These are phyloP conservation scores for Citrus medica DNA, from an alignment of 345 rosid genomes.

Conservation along the genomic window DNA sequence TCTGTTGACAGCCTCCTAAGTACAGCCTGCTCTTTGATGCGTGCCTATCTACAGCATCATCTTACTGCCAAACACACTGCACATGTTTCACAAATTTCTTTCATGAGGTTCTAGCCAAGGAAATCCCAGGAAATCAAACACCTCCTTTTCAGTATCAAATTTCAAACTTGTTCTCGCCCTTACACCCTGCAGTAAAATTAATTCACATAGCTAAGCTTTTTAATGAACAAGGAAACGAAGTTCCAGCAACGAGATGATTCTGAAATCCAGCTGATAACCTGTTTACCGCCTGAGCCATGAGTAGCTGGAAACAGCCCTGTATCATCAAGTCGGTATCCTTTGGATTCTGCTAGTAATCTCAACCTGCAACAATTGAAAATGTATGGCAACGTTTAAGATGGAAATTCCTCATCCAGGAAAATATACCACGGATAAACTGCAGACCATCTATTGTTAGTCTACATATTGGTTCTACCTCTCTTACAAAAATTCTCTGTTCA, in stretches of 20 bases:
- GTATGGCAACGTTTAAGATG: background rate
- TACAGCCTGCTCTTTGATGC: constrained; percentile 3
- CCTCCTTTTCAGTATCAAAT: constrained; percentile 64
- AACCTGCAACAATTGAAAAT: constrained; percentile 44
- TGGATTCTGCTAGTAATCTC: constrained; percentile 86
- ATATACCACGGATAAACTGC: background rate
- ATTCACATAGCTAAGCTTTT: background rate
- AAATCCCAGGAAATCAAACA: constrained; percentile 79
- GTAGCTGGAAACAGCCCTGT: constrained; percentile 91
- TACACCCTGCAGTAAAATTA: constrained; percentile 50
- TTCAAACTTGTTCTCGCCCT: constrained; percentile 61
- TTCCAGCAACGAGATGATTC: background rate
- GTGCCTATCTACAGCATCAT: background rate
- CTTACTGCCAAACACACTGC: constrained; percentile 8
- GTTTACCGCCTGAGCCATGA: constrained; percentile 65
- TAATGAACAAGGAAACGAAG: background rate
- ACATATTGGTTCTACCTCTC: background rate
- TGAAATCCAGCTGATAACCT: constrained; percentile 37
- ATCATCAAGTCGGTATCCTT: constrained; percentile 85
- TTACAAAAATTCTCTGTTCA: background rate
- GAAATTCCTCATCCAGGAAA: background rate
- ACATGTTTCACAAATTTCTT: constrained; percentile 58
- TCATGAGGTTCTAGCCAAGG: constrained; percentile 82
- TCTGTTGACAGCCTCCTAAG: background rate
- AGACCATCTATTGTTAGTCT: background rate